Evolutionary conservation across 1,284 basidiomycete genomes (phyloP).

Genomic region (Boletellus sp.): DNA sequence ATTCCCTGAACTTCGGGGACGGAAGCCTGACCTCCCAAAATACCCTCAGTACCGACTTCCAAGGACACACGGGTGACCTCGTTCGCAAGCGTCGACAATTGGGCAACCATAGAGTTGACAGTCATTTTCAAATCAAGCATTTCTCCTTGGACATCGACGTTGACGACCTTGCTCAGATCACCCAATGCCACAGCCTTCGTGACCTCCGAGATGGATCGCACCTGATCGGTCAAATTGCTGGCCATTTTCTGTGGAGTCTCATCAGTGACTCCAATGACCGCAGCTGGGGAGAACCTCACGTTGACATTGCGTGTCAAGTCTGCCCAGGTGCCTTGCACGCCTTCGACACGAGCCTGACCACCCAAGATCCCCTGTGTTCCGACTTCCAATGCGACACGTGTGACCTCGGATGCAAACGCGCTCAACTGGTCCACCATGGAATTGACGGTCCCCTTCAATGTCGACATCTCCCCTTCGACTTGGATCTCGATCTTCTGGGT

Average conservation of each 20-base stretch:
- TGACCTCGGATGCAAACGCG: conserved; percentile 93
- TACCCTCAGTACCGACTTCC: conserved; percentile 94
- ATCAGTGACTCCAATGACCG: conserved; percentile 23
- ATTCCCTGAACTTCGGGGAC: conserved; percentile 88
- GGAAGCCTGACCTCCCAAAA: conserved; percentile 89
- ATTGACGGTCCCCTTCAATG: conserved; percentile 81
- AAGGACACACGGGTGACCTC: conserved; percentile 86
- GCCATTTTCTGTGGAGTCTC: conserved; percentile 68
- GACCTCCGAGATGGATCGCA: conserved; percentile 94
- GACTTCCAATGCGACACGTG: conserved; percentile 89
- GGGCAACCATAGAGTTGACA: conserved; percentile 89
- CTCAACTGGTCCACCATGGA: conserved; percentile 88
- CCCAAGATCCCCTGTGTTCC: conserved; percentile 91
- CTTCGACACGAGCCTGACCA: conserved; percentile 88
- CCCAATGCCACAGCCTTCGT: conserved; percentile 96
- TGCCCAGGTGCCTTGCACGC: conserved; percentile 93
- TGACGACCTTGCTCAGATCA: conserved; percentile 85
- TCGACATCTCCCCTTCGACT: conserved; percentile 91
- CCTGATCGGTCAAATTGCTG: conserved; percentile 92
- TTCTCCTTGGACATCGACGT: conserved; percentile 95
- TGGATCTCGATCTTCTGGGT: conserved; percentile 87
- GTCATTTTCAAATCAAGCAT: conserved; percentile 93
- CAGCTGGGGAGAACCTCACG: conserved; percentile 38
- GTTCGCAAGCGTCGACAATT: conserved; percentile 78
- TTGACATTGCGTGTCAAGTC: conserved; percentile 90